phyloP scores from a whole-genome alignment of 495 filamentous ascomycete genomes.

The Evansstolkia leycettana region DNA sequence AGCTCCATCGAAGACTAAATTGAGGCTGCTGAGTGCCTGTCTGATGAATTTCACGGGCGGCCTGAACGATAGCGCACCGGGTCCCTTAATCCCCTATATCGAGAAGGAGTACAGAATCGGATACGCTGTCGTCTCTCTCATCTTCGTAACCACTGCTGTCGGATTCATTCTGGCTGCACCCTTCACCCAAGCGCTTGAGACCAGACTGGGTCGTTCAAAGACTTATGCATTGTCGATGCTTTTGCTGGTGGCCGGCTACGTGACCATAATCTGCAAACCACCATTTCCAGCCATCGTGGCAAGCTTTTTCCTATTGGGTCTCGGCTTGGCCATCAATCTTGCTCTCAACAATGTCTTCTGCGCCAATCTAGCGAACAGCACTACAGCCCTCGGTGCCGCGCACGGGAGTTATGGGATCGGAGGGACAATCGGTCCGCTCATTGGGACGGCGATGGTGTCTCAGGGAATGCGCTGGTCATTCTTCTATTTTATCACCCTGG shows the following conservation, averaged over 20 bases:
- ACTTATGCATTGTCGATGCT: constrained; percentile 43
- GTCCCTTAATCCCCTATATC: constrained; percentile 65
- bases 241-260: constrained; percentile 40
- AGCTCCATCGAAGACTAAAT: constrained; percentile 41
- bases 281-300: constrained; percentile 56
- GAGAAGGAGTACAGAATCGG: constrained; percentile 58
- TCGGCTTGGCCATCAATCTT: constrained; percentile 53
- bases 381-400: constrained; percentile 46
- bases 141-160: constrained; percentile 67
- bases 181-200: constrained; percentile 36
- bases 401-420: constrained; percentile 68
- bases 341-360: constrained; percentile 67
- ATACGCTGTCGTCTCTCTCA: constrained; percentile 62
- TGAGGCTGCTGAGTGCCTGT: constrained; percentile 15
- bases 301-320: constrained; percentile 54
- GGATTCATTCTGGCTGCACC: constrained; percentile 67
- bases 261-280: constrained; percentile 50
- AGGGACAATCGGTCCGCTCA: constrained; percentile 54
- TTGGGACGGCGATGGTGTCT: constrained; percentile 48
- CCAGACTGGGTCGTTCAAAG: constrained; percentile 48
- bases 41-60: constrained; percentile 38
- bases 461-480: constrained; percentile 22
- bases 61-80: constrained; percentile 48
- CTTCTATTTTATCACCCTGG: constrained; percentile 16
- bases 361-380: constrained; percentile 52